Evolutionary conservation across 1,284 basidiomycete genomes (phyloP).

Genomic region (Schizopora paradoxa): DNA sequence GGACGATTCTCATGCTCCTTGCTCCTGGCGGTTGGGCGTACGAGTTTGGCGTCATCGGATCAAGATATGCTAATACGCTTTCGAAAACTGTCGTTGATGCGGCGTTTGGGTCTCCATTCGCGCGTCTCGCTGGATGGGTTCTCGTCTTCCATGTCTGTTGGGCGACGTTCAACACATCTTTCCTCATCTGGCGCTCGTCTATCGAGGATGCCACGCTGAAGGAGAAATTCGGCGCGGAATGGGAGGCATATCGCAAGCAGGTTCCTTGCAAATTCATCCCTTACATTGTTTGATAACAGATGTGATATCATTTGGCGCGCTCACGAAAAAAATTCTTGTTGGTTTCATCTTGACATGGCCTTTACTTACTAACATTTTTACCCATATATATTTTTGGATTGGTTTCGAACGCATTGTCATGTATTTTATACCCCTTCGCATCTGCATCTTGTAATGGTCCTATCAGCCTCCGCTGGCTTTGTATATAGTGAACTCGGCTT

Average conservation of each 20-base stretch:
- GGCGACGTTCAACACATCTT: background rate
- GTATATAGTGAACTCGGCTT: no score
- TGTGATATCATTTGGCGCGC: no score
- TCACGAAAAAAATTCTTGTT: no score
- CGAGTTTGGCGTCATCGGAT: conserved; percentile 2
- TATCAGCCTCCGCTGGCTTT: no score
- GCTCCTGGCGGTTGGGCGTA: background rate
- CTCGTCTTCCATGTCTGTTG: conserved; percentile 6
- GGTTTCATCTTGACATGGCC: no score
- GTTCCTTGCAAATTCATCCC: conserved; percentile 20
- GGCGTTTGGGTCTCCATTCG: conserved; percentile 4
- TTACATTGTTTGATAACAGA: no score
- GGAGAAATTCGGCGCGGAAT: conserved; percentile 17
- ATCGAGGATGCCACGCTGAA: conserved; percentile 18
- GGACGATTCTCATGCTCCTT: conserved; percentile 6
- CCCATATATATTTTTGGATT: no score
- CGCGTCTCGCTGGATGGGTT: conserved; percentile 8
- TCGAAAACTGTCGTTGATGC: background rate
- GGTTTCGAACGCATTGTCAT: no score
- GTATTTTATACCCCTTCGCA: no score
- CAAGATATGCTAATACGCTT: background rate
- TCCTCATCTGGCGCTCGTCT: conserved; percentile 9
- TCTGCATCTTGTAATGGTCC: no score
- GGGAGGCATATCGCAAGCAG: conserved; percentile 16
- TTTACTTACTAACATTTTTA: no score